Evolutionary conservation across 1,284 basidiomycete species (phyloP).

Genomic region (Fomitopsis schrenkii): DNA sequence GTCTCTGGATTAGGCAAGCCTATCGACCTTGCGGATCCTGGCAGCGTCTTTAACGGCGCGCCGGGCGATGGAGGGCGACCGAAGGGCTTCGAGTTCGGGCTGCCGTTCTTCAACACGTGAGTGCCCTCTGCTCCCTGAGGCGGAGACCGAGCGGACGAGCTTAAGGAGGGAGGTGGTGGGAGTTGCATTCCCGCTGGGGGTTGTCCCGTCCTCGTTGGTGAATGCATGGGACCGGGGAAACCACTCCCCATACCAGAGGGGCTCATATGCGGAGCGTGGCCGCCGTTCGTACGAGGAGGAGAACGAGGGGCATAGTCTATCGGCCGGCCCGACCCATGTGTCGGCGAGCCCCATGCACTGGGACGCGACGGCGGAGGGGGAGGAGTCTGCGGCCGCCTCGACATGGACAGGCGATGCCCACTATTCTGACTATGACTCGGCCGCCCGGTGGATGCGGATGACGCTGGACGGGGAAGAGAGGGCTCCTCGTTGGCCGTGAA

Average conservation of each 20-base stretch:
- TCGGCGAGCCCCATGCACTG: constrained; percentile 1
- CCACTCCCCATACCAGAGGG: not conserved
- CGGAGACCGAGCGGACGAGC: constrained; percentile 9
- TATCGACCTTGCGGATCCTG: constrained; percentile 11
- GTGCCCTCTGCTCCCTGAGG: constrained; percentile 6
- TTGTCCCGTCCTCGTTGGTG: constrained; percentile 6
- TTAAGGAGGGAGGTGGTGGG: constrained; percentile 12
- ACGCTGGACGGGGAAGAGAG: constrained; percentile 16
- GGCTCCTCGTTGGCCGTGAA: constrained; percentile 23
- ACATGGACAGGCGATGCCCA: constrained; percentile 8
- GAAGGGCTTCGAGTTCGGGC: constrained; percentile 11
- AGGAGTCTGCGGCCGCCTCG: constrained; percentile 12
- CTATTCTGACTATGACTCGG: not conserved
- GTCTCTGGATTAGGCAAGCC: constrained; percentile 10
- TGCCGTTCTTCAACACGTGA: constrained; percentile 11
- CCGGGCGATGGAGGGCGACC: constrained; percentile 15
- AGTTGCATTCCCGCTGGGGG: constrained; percentile 5
- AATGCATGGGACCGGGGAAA: constrained; percentile 14
- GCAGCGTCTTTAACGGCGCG: constrained; percentile 6
- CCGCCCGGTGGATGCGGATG: constrained; percentile 10
- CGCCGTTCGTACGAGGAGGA: constrained; percentile 14
- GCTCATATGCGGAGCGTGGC: constrained; percentile 9
- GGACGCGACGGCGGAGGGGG: constrained; percentile 7
- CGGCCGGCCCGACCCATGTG: not conserved
- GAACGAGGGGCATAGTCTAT: constrained; percentile 10